These are phyloP conservation scores for Eucalyptus pumila DNA, from an alignment of 345 rosid species.

Conservation along the genomic window DNA sequence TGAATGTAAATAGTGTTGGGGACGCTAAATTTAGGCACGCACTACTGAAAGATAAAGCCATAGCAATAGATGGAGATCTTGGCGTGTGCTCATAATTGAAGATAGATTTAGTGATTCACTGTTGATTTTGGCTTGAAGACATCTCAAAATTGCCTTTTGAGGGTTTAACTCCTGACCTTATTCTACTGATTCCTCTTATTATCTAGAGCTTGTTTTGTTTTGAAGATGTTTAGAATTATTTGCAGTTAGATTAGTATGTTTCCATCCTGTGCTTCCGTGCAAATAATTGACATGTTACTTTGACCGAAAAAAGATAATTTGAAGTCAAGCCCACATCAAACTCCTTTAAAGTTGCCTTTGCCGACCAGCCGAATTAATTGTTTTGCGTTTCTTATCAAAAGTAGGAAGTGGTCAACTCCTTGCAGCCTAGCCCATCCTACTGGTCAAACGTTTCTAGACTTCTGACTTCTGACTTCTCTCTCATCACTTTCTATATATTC, in stretches of 20 bases:
- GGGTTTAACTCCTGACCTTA: neutral
- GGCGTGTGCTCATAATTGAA: neutral
- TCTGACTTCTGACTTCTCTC: neutral
- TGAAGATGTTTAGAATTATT: too few relatives aligned
- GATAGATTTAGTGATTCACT: neutral
- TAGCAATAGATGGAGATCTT: too few relatives aligned
- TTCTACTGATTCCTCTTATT: neutral
- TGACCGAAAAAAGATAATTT: neutral
- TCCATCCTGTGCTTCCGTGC: neutral
- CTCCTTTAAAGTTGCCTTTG: neutral
- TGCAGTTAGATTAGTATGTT: neutral
- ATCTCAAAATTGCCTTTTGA: neutral
- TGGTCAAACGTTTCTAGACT: neutral
- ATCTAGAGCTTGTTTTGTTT: neutral
- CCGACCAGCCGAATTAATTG: neutral
- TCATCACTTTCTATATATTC: neutral
- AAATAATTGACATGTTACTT: too few relatives aligned
- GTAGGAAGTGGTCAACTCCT: neutral
- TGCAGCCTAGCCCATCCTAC: neutral
- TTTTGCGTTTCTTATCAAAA: neutral
- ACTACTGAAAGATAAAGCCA: neutral
- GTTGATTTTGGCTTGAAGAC: too few relatives aligned
- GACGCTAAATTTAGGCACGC: accelerated
- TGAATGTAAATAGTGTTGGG: neutral
- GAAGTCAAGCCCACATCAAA: neutral